A percentile compares a stretch with the other conserved stretches of the same genome.
Evolutionary conservation across 2,329 filamentous ascomycete genomes (phyloP).

Genomic region (Paracamarosporium sp.): DNA sequence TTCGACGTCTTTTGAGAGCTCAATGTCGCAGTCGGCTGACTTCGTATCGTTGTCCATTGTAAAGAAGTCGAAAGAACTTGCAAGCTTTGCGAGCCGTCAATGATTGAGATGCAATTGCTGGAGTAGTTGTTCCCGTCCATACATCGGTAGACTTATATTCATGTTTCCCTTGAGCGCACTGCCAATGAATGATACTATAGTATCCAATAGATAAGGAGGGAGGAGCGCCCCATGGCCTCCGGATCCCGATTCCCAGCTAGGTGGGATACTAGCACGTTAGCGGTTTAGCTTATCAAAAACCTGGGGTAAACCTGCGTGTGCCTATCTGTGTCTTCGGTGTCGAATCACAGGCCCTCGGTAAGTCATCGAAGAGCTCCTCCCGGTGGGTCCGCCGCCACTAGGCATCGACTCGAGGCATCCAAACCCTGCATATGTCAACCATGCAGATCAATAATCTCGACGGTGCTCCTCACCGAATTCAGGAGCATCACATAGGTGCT

Average conservation of each 20-base stretch:
- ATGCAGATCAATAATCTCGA: not conserved
- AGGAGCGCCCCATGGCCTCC: conserved; percentile 5
- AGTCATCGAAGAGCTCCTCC: conserved; percentile 5
- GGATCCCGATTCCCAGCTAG: not conserved
- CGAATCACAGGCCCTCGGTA: not conserved
- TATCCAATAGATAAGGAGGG: conserved; percentile 2
- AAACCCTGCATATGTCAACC: not conserved
- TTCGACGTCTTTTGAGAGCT: conserved; percentile 6
- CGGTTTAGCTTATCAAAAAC: not conserved
- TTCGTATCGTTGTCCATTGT: conserved; percentile 11
- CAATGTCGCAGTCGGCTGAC: conserved; percentile 1
- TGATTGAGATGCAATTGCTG: not conserved
- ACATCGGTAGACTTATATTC: no score
- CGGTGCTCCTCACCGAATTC: conserved; percentile 8
- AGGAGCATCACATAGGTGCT: not conserved
- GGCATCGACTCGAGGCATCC: not conserved
- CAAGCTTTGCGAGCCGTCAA: not conserved
- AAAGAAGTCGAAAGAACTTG: not conserved
- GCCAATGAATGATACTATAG: not conserved
- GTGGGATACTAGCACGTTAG: not conserved
- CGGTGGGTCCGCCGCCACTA: not conserved
- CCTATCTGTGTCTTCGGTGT: not conserved
- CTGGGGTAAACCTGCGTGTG: conserved; percentile 2
- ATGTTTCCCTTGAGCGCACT: conserved; percentile 1
- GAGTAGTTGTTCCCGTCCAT: no score